Percentiles rank a stretch among this genome's conserved stretches.
phyloP scores from a whole-genome alignment of 345 rosid species.

The Hibiscus syriacus region DNA sequence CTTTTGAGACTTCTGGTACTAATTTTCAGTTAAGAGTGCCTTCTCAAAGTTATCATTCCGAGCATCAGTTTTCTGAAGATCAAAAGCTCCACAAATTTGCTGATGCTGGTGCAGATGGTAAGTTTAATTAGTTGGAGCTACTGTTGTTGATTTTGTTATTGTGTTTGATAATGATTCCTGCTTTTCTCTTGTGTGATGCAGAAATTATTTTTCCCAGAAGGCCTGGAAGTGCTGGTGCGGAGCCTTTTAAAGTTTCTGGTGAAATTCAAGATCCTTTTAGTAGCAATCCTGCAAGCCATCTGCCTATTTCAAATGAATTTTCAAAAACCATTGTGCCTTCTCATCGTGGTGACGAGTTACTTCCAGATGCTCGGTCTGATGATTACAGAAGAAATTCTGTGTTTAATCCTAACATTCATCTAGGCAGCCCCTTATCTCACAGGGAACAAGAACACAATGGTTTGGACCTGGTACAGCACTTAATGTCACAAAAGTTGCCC shows the following conservation, averaged over 20 bases:
- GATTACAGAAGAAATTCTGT: constrained; percentile 23
- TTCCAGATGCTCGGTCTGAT: constrained; percentile 28
- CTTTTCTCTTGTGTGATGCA: constrained; percentile 15
- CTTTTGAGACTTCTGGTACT: constrained; percentile 13
- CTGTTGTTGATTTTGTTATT: constrained; percentile 18
- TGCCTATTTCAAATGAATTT: constrained; percentile 26
- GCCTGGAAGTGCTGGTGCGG: constrained; percentile 29
- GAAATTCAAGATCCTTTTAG: constrained; percentile 22
- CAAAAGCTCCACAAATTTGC: constrained; percentile 24
- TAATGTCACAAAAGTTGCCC: constrained; percentile 26
- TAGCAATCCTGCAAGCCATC: constrained; percentile 21
- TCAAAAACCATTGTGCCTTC: constrained; percentile 18
- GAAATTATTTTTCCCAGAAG: constrained; percentile 46
- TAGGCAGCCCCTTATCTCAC: constrained; percentile 23
- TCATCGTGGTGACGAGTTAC: constrained; percentile 43
- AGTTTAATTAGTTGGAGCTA: neutral
- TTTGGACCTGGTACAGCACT: constrained; percentile 31
- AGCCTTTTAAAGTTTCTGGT: constrained; percentile 15
- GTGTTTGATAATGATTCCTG: constrained; percentile 3
- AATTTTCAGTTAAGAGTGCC: constrained; percentile 14
- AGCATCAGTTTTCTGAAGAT: constrained; percentile 15
- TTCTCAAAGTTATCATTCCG: constrained; percentile 10
- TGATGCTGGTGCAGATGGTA: constrained; percentile 44
- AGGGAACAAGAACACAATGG: constrained; percentile 27
- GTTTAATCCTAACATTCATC: constrained; percentile 18